Base-by-base conservation (phyloP, 257 asterid genomes). In the Salvia rosmarinus region DNA sequence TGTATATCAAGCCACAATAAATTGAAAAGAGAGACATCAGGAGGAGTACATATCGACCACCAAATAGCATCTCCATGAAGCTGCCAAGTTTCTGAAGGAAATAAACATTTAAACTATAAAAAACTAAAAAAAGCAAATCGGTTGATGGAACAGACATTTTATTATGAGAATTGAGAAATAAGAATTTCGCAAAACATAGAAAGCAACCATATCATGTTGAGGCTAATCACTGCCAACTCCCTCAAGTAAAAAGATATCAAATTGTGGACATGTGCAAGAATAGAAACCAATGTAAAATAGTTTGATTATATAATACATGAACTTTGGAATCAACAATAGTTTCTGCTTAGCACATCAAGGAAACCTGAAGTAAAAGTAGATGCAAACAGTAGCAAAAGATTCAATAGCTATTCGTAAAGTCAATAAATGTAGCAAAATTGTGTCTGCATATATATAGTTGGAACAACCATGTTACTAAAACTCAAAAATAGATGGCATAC, bases 51-150 rank as follows among this genome's bases (percentile, higher is more conserved):
- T 95, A 92, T 69, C 97, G 96, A 68, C 99, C 99, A 63, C 97
- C 99, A 78, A 84, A 91, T 42, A 92, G 89, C 98, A 95, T 95
- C 92, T 91, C 99, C 99, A 95, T 95, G 85, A 95, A 89, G 93
- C 98, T 95, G 63, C 94, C 99, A 68, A 95, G 90, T 95, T 91
- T 91, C 98, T 95, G 97, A 64, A 19, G 72, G 68, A 75, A 71
- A 80, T 30, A 78, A 79, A 74, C 68, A 64, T 10, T 35, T 63
- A 21, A 6, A 12, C 4, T 19, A 61, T 9, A 19, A 21, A 54
- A 4, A 34, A 9, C 0, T 8, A 61, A 61, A 17, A 0, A 57
- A 17, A 35, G 49, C 13, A 8, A 59, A 34, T 34, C 7, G 5
- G 8, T 35, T 32, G 14, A 7, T 23, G 64, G 20, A 55, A 12